Evolutionary conservation across 768 basidiomycete species (phyloP).

Genomic region (Cantharellus anzutake): DNA sequence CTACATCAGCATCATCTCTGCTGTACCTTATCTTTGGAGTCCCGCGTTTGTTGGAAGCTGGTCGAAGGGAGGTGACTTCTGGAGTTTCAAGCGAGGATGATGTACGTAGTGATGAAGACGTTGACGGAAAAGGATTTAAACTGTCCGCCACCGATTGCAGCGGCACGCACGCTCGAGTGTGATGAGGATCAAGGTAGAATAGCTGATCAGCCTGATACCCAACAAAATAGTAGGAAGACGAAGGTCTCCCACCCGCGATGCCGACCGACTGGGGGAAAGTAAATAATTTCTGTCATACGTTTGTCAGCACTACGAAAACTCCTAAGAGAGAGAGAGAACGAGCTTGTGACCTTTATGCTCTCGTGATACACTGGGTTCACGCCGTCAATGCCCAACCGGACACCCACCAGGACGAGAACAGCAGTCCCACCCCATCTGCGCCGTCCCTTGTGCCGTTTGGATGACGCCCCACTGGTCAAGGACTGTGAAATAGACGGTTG

Average conservation of each 20-base stretch:
- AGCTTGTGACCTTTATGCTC: constrained; percentile 39
- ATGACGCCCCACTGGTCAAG: neutral
- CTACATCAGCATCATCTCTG: no score
- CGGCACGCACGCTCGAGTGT: constrained; percentile 47
- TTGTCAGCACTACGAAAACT: neutral
- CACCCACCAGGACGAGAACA: constrained; percentile 71
- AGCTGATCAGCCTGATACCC: constrained; percentile 78
- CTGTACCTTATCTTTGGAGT: constrained; percentile 11
- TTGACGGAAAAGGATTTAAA: neutral
- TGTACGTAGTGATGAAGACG: neutral
- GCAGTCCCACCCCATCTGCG: constrained; percentile 58
- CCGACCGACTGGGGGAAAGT: constrained; percentile 92
- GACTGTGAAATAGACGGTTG: constrained; percentile 5
- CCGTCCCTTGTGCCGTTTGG: neutral
- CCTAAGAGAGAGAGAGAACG: neutral
- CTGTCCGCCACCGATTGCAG: constrained; percentile 13
- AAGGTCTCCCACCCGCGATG: constrained; percentile 89
- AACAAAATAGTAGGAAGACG: constrained; percentile 97
- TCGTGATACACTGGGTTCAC: constrained; percentile 94
- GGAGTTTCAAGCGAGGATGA: neutral
- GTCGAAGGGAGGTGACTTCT: neutral
- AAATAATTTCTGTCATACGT: constrained; percentile 45
- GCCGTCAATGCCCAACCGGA: constrained; percentile 76
- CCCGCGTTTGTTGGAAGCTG: constrained; percentile 12
- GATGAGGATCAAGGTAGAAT: constrained; percentile 66